Percentiles rank a stretch among this genome's conserved stretches.
phyloP scores from a whole-genome alignment of 2,329 filamentous ascomycete species.

The Arthrinium puccinioides region DNA sequence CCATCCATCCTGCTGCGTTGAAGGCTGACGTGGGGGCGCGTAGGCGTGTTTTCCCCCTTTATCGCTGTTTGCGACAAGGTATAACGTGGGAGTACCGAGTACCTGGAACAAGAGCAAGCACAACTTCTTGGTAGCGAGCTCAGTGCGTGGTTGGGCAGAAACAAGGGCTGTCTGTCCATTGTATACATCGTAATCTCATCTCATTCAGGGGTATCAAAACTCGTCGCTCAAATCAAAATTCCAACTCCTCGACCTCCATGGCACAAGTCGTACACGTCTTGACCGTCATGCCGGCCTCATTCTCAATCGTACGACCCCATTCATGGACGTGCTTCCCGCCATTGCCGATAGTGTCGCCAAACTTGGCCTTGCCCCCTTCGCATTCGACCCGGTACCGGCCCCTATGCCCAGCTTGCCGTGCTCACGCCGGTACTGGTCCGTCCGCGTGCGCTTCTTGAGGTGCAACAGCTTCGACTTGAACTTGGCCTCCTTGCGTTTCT shows the following conservation, averaged over 20 bases:
- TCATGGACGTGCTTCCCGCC: constrained; percentile 79
- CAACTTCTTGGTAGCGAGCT: too few relatives aligned
- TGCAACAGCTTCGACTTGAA: constrained; percentile 86
- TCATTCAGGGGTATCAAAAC: constrained; percentile 9
- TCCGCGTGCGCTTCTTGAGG: constrained; percentile 85
- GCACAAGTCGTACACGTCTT: constrained; percentile 74
- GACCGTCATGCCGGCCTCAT: constrained; percentile 64
- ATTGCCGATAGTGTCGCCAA: constrained; percentile 68
- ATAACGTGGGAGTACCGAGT: too few relatives aligned
- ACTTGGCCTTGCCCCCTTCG: constrained; percentile 42
- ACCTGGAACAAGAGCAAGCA: too few relatives aligned
- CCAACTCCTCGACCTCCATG: constrained; percentile 72
- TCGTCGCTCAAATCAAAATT: constrained; percentile 37
- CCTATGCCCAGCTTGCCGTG: constrained; percentile 43
- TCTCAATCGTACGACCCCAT: constrained; percentile 67
- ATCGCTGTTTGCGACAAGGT: constrained; percentile 15
- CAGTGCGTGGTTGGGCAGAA: too few relatives aligned
- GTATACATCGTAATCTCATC: too few relatives aligned
- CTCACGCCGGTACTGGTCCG: constrained; percentile 78
- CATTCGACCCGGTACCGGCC: constrained; percentile 32
- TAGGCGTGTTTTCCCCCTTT: constrained; percentile 14
- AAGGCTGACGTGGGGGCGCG: background rate
- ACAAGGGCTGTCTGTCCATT: too few relatives aligned
- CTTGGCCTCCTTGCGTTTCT: constrained; percentile 80
- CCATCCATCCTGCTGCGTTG: background rate